Percentiles rank a stretch among this genome's conserved stretches.
Conservation (phyloP, 2,329 filamentous ascomycete species). For the Pseudopithomyces chartarum region DNA sequence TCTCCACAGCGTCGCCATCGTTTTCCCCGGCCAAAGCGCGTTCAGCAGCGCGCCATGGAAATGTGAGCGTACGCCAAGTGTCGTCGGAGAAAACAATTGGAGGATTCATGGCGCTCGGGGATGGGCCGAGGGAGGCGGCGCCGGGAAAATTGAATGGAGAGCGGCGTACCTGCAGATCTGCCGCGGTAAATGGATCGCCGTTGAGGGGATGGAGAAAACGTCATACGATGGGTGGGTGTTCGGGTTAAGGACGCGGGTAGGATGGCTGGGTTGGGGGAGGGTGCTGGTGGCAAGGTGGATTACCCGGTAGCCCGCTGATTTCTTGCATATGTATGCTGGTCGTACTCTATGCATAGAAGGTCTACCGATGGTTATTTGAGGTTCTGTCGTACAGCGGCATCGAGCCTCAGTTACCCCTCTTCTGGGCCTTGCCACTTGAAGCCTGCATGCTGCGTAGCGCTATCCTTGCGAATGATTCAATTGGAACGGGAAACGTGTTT, state of each 20-base stretch:
- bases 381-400: too few relatives aligned
- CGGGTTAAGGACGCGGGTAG: neutral
- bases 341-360: neutral
- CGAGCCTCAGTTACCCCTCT: too few relatives aligned
- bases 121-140: neutral
- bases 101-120: neutral
- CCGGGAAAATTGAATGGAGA: neutral
- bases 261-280: neutral
- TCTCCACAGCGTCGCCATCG: neutral
- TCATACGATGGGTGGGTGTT: neutral
- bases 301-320: too few relatives aligned
- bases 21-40: neutral
- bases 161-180: constrained; percentile 2
- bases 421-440: too few relatives aligned
- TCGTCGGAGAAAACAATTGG: neutral
- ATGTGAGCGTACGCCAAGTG: neutral
- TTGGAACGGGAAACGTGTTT: neutral
- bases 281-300: neutral
- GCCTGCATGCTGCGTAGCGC: neutral
- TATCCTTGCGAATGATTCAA: neutral
- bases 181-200: neutral
- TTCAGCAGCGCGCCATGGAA: neutral
- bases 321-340: too few relatives aligned
- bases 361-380: too few relatives aligned
- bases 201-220: neutral